phyloP scores from a whole-genome alignment of 768 basidiomycete genomes.

The Tylopilus rubrobrunneus region DNA sequence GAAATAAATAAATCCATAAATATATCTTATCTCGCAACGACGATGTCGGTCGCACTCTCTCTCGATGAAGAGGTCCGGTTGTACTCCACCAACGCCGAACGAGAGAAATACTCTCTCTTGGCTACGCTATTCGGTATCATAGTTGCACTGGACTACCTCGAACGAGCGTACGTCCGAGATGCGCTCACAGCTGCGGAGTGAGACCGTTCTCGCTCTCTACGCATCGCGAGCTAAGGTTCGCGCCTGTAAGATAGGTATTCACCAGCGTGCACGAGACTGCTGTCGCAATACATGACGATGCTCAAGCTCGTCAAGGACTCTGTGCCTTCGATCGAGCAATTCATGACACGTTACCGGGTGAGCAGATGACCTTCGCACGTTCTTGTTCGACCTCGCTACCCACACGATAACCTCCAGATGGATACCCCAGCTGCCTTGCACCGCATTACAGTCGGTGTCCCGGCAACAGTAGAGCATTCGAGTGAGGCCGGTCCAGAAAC shows the following conservation, averaged over 20 bases:
- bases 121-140: slow-evolving; percentile 92
- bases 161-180: slow-evolving; percentile 93
- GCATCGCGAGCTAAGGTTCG: slow-evolving; percentile 5
- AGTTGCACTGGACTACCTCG: slow-evolving; percentile 89
- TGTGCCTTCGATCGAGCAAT: slow-evolving; percentile 80
- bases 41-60: slow-evolving; percentile 42
- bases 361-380: slow-evolving; percentile 16
- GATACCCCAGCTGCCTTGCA: slow-evolving; percentile 92
- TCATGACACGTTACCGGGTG: slow-evolving; percentile 86
- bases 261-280: slow-evolving; percentile 89
- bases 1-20: background rate
- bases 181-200: slow-evolving; percentile 88
- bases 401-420: slow-evolving; percentile 50
- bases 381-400: background rate
- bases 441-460: slow-evolving; percentile 86
- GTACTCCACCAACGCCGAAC: slow-evolving; percentile 81
- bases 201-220: slow-evolving; percentile 31
- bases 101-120: slow-evolving; percentile 83
- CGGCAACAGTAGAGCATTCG: slow-evolving; percentile 94
- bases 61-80: slow-evolving; percentile 92
- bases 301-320: slow-evolving; percentile 90
- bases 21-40: background rate
- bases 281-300: slow-evolving; percentile 98
- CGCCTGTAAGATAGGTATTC: slow-evolving; percentile 70
- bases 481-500: slow-evolving; percentile 90